phyloP scores from a whole-genome alignment of 805 yeast genomes.

The Saccharomycopsis vini region DNA sequence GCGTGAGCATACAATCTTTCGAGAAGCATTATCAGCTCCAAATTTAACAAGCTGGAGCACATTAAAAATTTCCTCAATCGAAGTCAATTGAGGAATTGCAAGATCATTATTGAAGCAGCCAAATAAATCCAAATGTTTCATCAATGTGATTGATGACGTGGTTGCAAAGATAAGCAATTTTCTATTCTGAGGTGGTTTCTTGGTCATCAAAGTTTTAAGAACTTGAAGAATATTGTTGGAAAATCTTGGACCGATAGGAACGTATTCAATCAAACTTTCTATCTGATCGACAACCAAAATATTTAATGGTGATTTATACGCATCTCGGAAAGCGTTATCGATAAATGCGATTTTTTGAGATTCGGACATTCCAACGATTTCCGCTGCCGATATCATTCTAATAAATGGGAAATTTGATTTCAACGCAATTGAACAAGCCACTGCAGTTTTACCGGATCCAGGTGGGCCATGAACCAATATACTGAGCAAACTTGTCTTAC shows the following conservation, averaged over 20 bases:
- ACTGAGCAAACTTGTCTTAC: constrained; percentile 72
- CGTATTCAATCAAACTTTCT: constrained; percentile 89
- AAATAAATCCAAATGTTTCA: constrained; percentile 76
- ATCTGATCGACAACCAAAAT: constrained; percentile 85
- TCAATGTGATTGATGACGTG: constrained; percentile 69
- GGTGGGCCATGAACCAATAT: constrained; percentile 84
- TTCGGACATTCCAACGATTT: constrained; percentile 91
- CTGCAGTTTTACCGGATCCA: constrained; percentile 93
- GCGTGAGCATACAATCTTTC: constrained; percentile 42
- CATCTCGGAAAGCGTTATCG: constrained; percentile 85
- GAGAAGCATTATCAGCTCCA: constrained; percentile 39
- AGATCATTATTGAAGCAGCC: constrained; percentile 81
- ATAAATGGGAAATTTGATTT: constrained; percentile 85
- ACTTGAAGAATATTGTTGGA: constrained; percentile 82
- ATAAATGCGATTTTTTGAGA: constrained; percentile 75
- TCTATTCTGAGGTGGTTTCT: constrained; percentile 83
- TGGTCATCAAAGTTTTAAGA: constrained; percentile 68
- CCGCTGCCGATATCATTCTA: constrained; percentile 78
- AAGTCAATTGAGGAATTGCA: constrained; percentile 68
- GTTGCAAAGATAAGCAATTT: constrained; percentile 84
- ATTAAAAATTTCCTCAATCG: constrained; percentile 56
- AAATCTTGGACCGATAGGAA: constrained; percentile 94
- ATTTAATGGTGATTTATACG: constrained; percentile 87
- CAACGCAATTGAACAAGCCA: constrained; percentile 81
- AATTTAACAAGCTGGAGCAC: constrained; percentile 68